Percentiles rank a stretch among this genome's conserved stretches.
Evolutionary conservation across 177 flowering plant species (phyloP).

Genomic region (Vitis hybrid): DNA sequence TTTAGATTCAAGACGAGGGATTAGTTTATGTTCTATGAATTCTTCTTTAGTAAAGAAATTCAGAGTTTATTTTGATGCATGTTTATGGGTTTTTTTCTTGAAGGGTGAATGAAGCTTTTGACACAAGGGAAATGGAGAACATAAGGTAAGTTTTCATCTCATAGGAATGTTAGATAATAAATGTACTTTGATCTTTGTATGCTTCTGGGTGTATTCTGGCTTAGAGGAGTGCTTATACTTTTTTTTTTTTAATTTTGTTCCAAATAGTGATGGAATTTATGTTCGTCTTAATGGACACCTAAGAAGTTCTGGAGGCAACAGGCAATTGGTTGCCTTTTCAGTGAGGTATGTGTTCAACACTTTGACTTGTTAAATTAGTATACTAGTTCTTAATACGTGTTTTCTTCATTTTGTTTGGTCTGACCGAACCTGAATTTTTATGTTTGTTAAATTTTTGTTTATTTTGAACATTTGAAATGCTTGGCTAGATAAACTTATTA

Average conservation of each 20-base stretch:
- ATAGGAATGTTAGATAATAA: not conserved
- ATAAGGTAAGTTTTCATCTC: conserved; percentile 39
- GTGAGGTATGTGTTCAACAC: conserved; percentile 33
- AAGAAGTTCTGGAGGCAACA: conserved; percentile 38
- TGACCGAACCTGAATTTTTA: too few relatives aligned
- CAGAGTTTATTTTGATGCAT: too few relatives aligned
- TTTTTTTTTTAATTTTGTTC: not conserved
- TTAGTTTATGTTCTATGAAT: too few relatives aligned
- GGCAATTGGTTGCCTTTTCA: conserved; percentile 43
- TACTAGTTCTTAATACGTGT: too few relatives aligned
- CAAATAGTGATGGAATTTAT: conserved; percentile 54
- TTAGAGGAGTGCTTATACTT: not conserved
- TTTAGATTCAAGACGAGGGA: too few relatives aligned
- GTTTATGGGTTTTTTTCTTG: not conserved
- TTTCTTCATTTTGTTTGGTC: too few relatives aligned
- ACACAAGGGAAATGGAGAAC: conserved; percentile 53
- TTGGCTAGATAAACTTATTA: too few relatives aligned
- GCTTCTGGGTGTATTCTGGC: not conserved
- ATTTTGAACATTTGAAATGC: too few relatives aligned
- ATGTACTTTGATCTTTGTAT: not conserved
- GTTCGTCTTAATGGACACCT: conserved; percentile 55
- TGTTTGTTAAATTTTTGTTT: too few relatives aligned
- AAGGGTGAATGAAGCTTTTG: conserved; percentile 62
- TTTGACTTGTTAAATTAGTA: too few relatives aligned
- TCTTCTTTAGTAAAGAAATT: too few relatives aligned